Percentiles rank a stretch among this genome's conserved stretches.
phyloP scores from a whole-genome alignment of 108 stramenopile genomes.

The Skeletonema potamos region DNA sequence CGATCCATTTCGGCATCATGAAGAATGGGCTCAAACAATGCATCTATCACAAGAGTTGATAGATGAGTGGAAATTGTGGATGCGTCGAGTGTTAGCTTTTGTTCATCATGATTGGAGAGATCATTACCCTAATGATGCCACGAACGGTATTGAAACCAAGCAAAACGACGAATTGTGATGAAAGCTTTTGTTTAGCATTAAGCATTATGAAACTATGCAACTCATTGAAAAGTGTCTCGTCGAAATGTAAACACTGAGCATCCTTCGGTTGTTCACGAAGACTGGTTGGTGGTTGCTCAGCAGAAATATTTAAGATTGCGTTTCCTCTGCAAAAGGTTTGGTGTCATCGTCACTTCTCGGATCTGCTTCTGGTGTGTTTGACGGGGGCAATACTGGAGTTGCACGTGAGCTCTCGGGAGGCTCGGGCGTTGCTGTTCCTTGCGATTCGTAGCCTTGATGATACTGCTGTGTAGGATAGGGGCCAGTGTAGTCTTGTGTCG shows the following conservation, averaged over 20 bases:
- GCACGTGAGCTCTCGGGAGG: not conserved
- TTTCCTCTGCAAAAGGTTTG: not conserved
- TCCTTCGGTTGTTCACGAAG: not conserved
- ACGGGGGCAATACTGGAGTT: not conserved
- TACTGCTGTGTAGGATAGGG: constrained; percentile 1
- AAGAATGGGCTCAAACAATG: constrained; percentile 20
- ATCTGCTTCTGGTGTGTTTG: not conserved
- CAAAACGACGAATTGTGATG: not conserved
- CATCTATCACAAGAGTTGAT: constrained; percentile 6
- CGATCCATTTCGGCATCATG: constrained; percentile 13
- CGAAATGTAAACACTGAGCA: not conserved
- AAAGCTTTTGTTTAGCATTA: not conserved
- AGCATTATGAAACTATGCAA: not conserved
- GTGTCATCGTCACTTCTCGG: not conserved
- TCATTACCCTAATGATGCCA: too few species aligned
- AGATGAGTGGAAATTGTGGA: constrained; percentile 29
- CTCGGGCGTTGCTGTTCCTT: not conserved
- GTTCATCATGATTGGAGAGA: not conserved
- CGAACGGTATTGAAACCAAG: not conserved
- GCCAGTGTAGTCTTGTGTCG: not conserved
- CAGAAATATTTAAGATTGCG: not conserved
- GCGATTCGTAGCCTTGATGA: not conserved
- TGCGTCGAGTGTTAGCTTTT: constrained; percentile 24
- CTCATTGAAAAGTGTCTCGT: not conserved
- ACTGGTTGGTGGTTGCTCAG: not conserved